Evolutionary conservation across 1,284 basidiomycete species (phyloP).

Genomic region (Acaromyces ingoldii): DNA sequence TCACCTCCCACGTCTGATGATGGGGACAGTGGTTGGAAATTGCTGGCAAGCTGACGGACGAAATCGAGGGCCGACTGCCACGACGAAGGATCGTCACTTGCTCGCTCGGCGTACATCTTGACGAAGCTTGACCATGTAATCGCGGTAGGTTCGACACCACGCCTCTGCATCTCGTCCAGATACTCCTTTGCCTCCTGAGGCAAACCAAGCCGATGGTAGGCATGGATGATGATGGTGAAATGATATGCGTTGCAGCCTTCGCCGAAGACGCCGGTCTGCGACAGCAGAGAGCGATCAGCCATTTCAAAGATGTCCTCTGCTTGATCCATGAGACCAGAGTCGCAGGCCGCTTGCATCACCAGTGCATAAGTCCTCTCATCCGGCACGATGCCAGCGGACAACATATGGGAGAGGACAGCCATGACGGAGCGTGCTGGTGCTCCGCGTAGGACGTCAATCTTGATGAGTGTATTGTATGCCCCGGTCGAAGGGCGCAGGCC

Average conservation of each 20-base stretch:
- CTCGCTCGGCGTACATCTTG: constrained; percentile 30
- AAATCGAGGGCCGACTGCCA: neutral
- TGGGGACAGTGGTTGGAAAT: constrained; percentile 3
- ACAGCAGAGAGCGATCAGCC: constrained; percentile 22
- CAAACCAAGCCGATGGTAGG: constrained; percentile 64
- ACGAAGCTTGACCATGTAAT: constrained; percentile 68
- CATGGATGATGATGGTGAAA: constrained; percentile 79
- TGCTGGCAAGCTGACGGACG: constrained; percentile 3
- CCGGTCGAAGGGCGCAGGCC: constrained; percentile 26
- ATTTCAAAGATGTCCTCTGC: constrained; percentile 64
- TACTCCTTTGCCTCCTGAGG: constrained; percentile 62
- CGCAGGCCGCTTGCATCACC: constrained; percentile 77
- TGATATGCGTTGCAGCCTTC: constrained; percentile 57
- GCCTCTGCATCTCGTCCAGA: constrained; percentile 68
- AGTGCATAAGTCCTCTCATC: constrained; percentile 68
- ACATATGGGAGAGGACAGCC: constrained; percentile 63
- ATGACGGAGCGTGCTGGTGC: constrained; percentile 69
- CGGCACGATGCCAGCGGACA: constrained; percentile 58
- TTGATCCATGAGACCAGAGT: constrained; percentile 64
- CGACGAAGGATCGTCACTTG: constrained; percentile 2
- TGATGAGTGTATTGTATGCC: constrained; percentile 64
- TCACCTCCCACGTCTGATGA: neutral
- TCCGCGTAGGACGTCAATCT: constrained; percentile 75
- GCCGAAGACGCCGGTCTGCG: constrained; percentile 9
- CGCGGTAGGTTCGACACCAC: constrained; percentile 66